Percentiles rank a stretch among this genome's conserved stretches.
Evolutionary conservation across 306 rosid genomes (phyloP).

Genomic region (Acacia melanoxylon): DNA sequence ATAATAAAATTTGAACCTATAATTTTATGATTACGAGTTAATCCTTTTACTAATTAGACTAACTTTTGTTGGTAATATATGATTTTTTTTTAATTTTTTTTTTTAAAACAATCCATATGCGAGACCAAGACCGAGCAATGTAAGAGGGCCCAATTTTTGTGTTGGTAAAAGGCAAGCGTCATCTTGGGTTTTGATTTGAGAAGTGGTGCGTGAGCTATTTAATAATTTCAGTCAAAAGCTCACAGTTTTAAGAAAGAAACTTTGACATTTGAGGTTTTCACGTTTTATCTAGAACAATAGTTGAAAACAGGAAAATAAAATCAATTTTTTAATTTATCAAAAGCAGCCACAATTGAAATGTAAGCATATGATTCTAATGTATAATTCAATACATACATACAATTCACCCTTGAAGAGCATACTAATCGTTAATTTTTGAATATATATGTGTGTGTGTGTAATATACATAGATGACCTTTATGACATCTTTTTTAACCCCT

Average conservation of each 20-base stretch:
- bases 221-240: not conserved
- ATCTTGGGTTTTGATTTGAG: not conserved
- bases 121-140: not conserved
- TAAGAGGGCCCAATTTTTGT: not conserved
- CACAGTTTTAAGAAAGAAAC: not conserved
- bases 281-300: not conserved
- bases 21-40: too few relatives aligned
- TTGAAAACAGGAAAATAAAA: not conserved
- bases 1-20: too few relatives aligned
- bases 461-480: not conserved
- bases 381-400: not conserved
- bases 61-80: too few relatives aligned
- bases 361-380: not conserved
- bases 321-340: not conserved
- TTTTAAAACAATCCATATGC: not conserved
- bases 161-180: too few relatives aligned
- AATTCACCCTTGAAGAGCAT: not conserved
- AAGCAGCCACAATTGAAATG: constrained; percentile 4
- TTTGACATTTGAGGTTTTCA: not conserved
- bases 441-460: too few relatives aligned
- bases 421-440: not conserved
- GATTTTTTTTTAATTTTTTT: too few relatives aligned
- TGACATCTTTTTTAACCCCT: too few relatives aligned
- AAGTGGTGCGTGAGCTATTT: not conserved
- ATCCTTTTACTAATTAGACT: too few relatives aligned